A percentile compares a stretch with the other conserved stretches of the same genome.
Conservation (phyloP, 176 grass and related monocot genomes). For the Juncus effusus region DNA sequence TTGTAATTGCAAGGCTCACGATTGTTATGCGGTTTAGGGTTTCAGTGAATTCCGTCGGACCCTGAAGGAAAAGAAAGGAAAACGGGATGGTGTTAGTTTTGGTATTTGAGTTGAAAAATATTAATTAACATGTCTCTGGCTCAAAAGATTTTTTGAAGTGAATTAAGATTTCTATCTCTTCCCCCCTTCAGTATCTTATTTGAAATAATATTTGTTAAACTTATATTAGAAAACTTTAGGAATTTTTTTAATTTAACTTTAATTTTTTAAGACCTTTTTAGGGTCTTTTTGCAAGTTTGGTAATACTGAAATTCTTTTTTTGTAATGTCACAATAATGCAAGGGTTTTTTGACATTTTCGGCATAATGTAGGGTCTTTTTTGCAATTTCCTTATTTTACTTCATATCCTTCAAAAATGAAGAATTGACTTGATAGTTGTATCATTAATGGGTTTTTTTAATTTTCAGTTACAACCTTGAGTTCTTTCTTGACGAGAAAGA, state of each 20-base stretch:
- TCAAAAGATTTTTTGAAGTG: conserved; percentile 8
- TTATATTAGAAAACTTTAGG: background rate
- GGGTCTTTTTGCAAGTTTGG: background rate
- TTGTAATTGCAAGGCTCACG: conserved; percentile 98
- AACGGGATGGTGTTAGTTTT: background rate
- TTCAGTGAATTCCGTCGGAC: conserved; percentile 97
- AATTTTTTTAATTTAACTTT: too few relatives aligned
- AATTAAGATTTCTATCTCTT: background rate
- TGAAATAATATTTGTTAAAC: too few relatives aligned
- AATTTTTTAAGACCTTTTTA: background rate
- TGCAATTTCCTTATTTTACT: too few relatives aligned
- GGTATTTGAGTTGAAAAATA: too few relatives aligned
- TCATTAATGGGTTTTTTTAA: too few relatives aligned
- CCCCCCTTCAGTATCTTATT: too few relatives aligned
- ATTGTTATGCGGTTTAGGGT: conserved; percentile 98
- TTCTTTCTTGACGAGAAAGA: conserved; percentile 99
- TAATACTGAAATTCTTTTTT: background rate
- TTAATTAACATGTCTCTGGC: background rate
- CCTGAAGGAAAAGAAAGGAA: conserved; percentile 34
- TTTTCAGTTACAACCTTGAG: conserved; percentile 61
- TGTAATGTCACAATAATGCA: background rate
- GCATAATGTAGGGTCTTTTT: too few relatives aligned
- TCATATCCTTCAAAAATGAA: background rate
- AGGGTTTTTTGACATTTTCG: background rate
- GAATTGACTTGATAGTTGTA: too few relatives aligned